Evolutionary conservation across 73 alveolate species (phyloP).

Genomic region (Breviolum minutum): DNA sequence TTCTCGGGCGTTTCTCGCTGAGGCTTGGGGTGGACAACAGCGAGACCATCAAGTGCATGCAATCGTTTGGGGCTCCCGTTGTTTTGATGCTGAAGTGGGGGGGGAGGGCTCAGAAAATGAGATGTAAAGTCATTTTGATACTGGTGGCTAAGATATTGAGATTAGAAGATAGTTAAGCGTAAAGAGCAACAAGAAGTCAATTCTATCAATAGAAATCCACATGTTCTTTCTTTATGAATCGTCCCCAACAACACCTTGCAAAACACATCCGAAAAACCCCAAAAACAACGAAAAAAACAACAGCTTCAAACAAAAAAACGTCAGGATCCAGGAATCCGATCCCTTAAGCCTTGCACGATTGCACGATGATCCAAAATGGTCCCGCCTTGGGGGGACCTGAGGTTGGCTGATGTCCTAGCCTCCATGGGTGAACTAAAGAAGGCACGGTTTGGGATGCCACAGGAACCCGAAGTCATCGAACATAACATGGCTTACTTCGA

Average conservation of each 20-base stretch:
- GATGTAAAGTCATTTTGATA: background rate
- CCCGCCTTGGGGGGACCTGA: background rate
- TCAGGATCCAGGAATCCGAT: background rate
- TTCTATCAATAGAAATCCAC: no score
- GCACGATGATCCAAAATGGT: background rate
- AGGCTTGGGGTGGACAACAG: constrained; percentile 76
- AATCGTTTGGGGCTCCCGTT: background rate
- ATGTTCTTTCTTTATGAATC: no score
- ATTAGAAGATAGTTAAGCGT: no score
- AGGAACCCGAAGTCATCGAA: background rate
- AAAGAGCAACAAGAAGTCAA: no score
- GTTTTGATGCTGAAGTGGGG: no score
- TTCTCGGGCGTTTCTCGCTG: background rate
- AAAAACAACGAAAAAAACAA: no score
- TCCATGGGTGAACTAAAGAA: constrained; percentile 71
- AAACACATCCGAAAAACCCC: no score
- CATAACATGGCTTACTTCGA: no score
- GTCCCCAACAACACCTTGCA: no score
- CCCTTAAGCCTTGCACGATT: background rate
- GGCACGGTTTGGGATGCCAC: background rate
- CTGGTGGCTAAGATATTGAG: background rate
- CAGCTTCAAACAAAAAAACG: background rate
- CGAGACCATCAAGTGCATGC: constrained; percentile 86
- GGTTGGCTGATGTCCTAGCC: constrained; percentile 70
- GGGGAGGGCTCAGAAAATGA: no score